Conservation (phyloP, 805 yeast species). For the Monosporozyma unispora region DNA sequence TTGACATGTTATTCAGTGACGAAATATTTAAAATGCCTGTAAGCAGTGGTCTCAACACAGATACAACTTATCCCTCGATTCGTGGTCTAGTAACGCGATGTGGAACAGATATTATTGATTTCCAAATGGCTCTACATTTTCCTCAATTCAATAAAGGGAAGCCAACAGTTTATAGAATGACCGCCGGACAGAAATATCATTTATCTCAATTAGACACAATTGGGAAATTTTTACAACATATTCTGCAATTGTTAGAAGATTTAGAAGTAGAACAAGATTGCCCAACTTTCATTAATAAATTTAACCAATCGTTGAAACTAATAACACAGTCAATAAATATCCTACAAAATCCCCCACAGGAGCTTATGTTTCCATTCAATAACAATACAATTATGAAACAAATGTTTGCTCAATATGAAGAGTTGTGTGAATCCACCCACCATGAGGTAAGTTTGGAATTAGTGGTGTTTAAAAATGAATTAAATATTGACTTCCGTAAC, state of each 20-base stretch:
- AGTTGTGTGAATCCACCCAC: constrained; percentile 26
- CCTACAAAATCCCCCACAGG: constrained; percentile 45
- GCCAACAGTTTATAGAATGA: constrained; percentile 31
- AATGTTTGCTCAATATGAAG: constrained; percentile 32
- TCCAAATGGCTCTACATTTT: constrained; percentile 34
- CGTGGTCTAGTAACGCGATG: constrained; percentile 54
- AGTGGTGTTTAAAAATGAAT: constrained; percentile 51
- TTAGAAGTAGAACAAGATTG: constrained; percentile 38
- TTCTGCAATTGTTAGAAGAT: constrained; percentile 16
- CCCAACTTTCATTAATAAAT: constrained; percentile 18
- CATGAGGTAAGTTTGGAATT: constrained; percentile 45
- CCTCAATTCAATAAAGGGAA: constrained; percentile 36
- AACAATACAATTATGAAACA: constrained; percentile 39
- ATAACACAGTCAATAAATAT: constrained; percentile 18
- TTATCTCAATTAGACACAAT: constrained; percentile 30
- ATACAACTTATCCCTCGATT: constrained; percentile 22
- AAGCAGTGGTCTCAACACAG: constrained; percentile 7
- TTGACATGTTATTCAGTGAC: constrained; percentile 32
- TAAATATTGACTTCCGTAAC: constrained; percentile 50
- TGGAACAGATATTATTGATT: constrained; percentile 43
- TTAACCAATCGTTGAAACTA: constrained; percentile 14
- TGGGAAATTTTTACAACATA: constrained; percentile 18
- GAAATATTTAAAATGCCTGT: constrained; percentile 48
- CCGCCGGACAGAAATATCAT: constrained; percentile 36
- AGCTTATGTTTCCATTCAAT: constrained; percentile 50